Evolutionary conservation across 768 basidiomycete genomes (phyloP).

Genomic region (Dacryopinax primogenitus): DNA sequence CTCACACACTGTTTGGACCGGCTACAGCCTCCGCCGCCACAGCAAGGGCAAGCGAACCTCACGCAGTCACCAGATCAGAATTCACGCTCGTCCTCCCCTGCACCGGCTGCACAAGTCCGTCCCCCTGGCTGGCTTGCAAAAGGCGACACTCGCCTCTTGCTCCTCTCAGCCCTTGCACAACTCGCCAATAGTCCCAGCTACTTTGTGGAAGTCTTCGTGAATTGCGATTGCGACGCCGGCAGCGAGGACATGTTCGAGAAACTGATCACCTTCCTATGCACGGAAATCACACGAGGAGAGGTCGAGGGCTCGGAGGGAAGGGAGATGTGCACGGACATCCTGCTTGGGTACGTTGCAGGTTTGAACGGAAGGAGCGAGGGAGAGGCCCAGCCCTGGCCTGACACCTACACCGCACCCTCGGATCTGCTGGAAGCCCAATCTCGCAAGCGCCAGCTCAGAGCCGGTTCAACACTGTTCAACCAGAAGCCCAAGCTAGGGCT

Average conservation of each 20-base stretch:
- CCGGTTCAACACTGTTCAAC: slow-evolving; percentile 80
- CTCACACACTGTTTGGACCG: slow-evolving; percentile 88
- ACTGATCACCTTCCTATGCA: slow-evolving; percentile 59
- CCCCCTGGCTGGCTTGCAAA: slow-evolving; percentile 47
- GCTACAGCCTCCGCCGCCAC: slow-evolving; percentile 41
- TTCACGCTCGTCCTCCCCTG: slow-evolving; percentile 14
- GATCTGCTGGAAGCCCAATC: slow-evolving; percentile 58
- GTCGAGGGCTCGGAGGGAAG: neutral
- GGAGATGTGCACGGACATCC: slow-evolving; percentile 8
- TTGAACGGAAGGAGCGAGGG: neutral
- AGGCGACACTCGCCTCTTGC: slow-evolving; percentile 76
- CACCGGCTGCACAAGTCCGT: slow-evolving; percentile 10
- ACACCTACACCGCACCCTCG: slow-evolving; percentile 38
- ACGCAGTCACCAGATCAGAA: neutral
- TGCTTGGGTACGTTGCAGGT: neutral
- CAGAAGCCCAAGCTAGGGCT: slow-evolving; percentile 82
- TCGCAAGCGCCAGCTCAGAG: slow-evolving; percentile 70
- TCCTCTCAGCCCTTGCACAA: slow-evolving; percentile 75
- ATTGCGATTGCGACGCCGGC: slow-evolving; percentile 95
- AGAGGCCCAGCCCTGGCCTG: slow-evolving; percentile 11
- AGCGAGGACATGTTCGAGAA: slow-evolving; percentile 93
- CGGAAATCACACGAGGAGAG: neutral
- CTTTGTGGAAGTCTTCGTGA: slow-evolving; percentile 90
- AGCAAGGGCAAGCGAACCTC: slow-evolving; percentile 17
- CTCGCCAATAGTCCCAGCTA: slow-evolving; percentile 74